Base-by-base conservation (phyloP, 2,329 filamentous ascomycete genomes). In the Ceratocystis diversiconidia region DNA sequence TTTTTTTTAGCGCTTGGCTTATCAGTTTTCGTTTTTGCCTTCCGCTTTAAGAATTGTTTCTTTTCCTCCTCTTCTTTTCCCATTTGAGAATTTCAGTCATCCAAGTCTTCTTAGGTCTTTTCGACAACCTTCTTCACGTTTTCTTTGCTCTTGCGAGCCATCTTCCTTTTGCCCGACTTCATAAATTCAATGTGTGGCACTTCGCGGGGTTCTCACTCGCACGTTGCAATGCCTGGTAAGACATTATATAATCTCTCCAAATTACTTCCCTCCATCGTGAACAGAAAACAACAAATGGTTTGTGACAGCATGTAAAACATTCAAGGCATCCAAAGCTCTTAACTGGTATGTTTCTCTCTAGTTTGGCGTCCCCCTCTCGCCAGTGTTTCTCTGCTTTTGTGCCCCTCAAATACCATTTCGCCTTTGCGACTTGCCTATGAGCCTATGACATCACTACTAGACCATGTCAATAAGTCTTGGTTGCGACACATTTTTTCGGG, bases 201-300 rank as follows among this genome's bases (percentile, higher is more conserved):
- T 63, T 63, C 66, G 55, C 66, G 60, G 28, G 66, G 63, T 46
- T 44, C 63, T 61, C 60, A 63, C 61, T 65, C 66, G 41, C 59
- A 67, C 41, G 25, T 63, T 22, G 41, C 46, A 32, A 67, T 67
- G 66, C 66, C 66, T 65, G 66, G 66, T 67, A 67, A 67, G 66
- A 61, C 19, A n/a, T 62, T 15, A 30, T 48, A 8, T 63, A 30
- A 15, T 22, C 19, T 22, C 44, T 19, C 61, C 19, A 12, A 36
- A 17, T 52, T 60, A 17, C 61, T n/a, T 15, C 28, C 48, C 10
- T 19, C n/a, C 43, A 61, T 65, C 50, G n/a, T 44, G 19, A 46
- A 36, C 44, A 30, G 41, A 61, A 19, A 41, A 15, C 36, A 48
- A 43, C 55, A 19, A 41, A 15, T 36, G 5, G 15, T 10, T 28